Conservation (phyloP, 2,329 filamentous ascomycete species). For the Metarhizium robertsii region DNA sequence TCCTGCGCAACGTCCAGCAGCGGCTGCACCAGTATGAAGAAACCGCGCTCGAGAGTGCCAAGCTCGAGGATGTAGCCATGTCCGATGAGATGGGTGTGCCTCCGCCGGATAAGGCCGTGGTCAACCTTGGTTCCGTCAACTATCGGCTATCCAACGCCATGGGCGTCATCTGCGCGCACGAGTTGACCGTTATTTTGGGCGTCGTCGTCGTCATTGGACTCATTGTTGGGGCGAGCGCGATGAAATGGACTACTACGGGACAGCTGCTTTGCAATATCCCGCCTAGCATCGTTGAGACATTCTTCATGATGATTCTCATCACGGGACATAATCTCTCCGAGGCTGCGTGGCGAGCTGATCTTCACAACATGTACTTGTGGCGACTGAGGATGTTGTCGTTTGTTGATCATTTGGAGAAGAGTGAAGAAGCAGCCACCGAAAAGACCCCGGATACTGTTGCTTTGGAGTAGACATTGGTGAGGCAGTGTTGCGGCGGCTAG, state of each 20-base stretch:
- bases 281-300: constrained; percentile 9
- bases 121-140: constrained; percentile 5
- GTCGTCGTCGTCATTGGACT: too few relatives aligned
- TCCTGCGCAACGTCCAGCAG: too few relatives aligned
- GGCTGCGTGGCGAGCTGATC: constrained; percentile 9
- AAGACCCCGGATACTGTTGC: not conserved
- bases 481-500: too few relatives aligned
- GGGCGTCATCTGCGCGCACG: constrained; percentile 13
- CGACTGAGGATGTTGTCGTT: constrained; percentile 29
- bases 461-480: not conserved
- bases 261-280: constrained; percentile 13
- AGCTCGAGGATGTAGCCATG: too few relatives aligned
- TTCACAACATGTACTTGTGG: constrained; percentile 28
- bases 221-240: too few relatives aligned
- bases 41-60: too few relatives aligned
- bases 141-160: constrained; percentile 11
- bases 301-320: constrained; percentile 18
- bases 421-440: not conserved
- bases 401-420: constrained; percentile 20
- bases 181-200: constrained; percentile 11
- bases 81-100: too few relatives aligned
- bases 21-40: too few relatives aligned
- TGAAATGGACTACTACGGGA: too few relatives aligned
- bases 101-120: not conserved
- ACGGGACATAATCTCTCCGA: constrained; percentile 15